Evolutionary conservation across 2,329 filamentous ascomycete species (phyloP).

Genomic region (Metarhizium sp.): DNA sequence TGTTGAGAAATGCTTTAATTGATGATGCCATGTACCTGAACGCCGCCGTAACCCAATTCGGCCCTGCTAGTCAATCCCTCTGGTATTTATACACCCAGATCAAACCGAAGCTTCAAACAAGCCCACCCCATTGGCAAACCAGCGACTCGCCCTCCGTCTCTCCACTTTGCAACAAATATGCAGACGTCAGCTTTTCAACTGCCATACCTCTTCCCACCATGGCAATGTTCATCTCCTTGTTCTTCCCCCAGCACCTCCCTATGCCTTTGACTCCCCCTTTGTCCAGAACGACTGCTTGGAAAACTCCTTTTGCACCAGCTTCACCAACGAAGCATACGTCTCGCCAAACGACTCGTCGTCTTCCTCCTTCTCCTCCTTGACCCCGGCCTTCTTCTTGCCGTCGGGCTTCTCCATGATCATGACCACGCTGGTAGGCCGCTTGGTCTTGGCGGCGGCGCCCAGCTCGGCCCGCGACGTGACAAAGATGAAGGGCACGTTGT

Average conservation of each 20-base stretch:
- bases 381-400: constrained; percentile 34
- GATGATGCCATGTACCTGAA: constrained; percentile 24
- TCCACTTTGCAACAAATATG: not conserved
- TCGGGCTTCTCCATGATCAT: constrained; percentile 62
- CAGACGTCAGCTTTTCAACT: not conserved
- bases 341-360: constrained; percentile 52
- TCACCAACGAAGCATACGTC: constrained; percentile 54
- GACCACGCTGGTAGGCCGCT: constrained; percentile 92
- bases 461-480: constrained; percentile 88
- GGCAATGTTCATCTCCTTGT: too few species aligned
- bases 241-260: not conserved
- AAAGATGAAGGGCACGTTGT: constrained; percentile 95
- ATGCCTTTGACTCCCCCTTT: constrained; percentile 26
- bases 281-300: constrained; percentile 45
- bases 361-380: constrained; percentile 34
- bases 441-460: constrained; percentile 86
- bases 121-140: not conserved
- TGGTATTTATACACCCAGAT: constrained; percentile 28
- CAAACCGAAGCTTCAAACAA: constrained; percentile 7
- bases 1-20: constrained; percentile 2
- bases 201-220: not conserved
- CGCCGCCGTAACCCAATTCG: constrained; percentile 26
- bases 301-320: constrained; percentile 57
- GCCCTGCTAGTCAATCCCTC: constrained; percentile 18
- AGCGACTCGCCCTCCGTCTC: not conserved